Evolutionary conservation across 23 red algal genomes (phyloP), one percentile per base, ranked within the genome.

Genomic region (Agarophyton chilense): DNA sequence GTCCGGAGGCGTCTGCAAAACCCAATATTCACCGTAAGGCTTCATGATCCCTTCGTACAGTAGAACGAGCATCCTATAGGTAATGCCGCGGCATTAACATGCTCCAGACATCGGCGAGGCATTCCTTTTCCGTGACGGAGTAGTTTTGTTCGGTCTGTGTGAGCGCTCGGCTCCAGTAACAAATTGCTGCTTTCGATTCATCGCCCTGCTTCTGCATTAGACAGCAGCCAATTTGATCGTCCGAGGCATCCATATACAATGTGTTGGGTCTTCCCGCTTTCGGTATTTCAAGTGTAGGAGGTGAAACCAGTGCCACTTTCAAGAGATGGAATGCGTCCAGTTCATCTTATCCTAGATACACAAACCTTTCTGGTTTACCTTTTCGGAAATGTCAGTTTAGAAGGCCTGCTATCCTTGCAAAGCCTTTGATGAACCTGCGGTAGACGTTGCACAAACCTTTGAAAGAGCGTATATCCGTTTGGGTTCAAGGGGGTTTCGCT

Each of bases 231-330:
- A 90, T 25, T 39, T 78, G 70, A n/a, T 53, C 33, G 29, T 31
- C 42, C 6, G 12, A 78, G 31, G 85, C 85, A 29, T 90, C 85
- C n/a, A 52, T 79, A n/a, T n/a, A n/a, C n/a, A n/a, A n/a, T n/a
- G n/a, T n/a, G n/a, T n/a, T n/a, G n/a, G n/a, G n/a, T n/a, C n/a
- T n/a, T n/a, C n/a, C n/a, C n/a, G n/a, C n/a, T n/a, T n/a, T n/a
- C n/a, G n/a, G n/a, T n/a, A n/a, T 7, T 71, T 2, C 46, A n/a
- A n/a, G n/a, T n/a, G n/a, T n/a, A n/a, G n/a, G n/a, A n/a, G n/a
- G n/a, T n/a, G n/a, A n/a, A n/a, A n/a, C n/a, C n/a, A n/a, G n/a
- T n/a, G n/a, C n/a, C n/a, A n/a, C n/a, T n/a, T n/a, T n/a, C n/a
- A n/a, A 71, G 0, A 6, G 32, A 31, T 66, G 1, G 1, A 86